A percentile compares a stretch with the other conserved stretches of the same genome.
phyloP scores from a whole-genome alignment of 176 grass and related monocot genomes.

The Musa beccarii region DNA sequence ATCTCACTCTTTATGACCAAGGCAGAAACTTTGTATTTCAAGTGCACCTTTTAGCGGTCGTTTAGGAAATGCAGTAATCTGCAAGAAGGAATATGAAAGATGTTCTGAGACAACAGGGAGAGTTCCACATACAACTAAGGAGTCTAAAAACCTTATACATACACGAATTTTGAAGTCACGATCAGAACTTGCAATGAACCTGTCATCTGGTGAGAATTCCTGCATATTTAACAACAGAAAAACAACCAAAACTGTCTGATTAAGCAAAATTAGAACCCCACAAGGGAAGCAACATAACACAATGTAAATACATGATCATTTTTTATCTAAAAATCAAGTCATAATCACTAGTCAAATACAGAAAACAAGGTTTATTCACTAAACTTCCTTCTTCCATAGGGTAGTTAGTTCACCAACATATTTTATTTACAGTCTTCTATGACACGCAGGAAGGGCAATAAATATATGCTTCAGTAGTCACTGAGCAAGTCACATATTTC shows the following conservation, averaged over 20 bases:
- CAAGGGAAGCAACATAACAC: too few species aligned
- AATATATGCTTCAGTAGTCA: too few species aligned
- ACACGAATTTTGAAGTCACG: slow-evolving; percentile 95
- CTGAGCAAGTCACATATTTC: too few species aligned
- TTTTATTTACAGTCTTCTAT: too few species aligned
- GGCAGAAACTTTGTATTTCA: slow-evolving; percentile 97
- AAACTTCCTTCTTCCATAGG: too few species aligned
- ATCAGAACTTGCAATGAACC: slow-evolving; percentile 80
- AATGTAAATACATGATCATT: too few species aligned
- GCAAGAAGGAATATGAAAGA: slow-evolving; percentile 16
- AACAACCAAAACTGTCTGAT: not conserved
- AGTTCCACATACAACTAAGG: not conserved
- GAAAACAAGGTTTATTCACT: too few species aligned
- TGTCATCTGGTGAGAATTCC: slow-evolving; percentile 92
- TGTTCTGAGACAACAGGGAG: slow-evolving; percentile 1
- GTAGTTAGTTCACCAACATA: too few species aligned
- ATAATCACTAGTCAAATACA: too few species aligned
- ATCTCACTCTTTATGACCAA: slow-evolving; percentile 88
- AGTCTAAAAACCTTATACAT: slow-evolving; percentile 26
- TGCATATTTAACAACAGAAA: slow-evolving; percentile 6
- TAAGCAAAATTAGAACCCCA: not conserved
- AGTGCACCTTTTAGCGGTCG: slow-evolving; percentile 48
- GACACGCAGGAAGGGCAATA: too few species aligned
- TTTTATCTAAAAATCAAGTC: too few species aligned
- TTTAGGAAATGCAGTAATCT: slow-evolving; percentile 75